Base-by-base conservation (phyloP, 2,329 filamentous ascomycete genomes). In the Diaporthe aspalathi region DNA sequence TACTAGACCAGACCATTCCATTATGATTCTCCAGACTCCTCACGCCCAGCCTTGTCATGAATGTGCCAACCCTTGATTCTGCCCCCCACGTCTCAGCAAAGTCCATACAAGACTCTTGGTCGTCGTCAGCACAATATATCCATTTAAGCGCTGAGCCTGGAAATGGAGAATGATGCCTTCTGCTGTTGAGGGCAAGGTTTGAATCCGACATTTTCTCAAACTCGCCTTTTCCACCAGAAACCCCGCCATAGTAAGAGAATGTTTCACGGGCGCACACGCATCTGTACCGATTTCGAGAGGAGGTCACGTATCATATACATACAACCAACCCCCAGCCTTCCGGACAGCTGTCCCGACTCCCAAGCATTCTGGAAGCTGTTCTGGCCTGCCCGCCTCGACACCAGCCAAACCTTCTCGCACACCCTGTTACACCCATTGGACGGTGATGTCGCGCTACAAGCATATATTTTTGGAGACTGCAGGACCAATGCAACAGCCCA, bases 401-500 rank as follows among this genome's bases (percentile, higher is more conserved):
- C 29, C n/a, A 2, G 20, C 60, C 60, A 50, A 65, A 65, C n/a
- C 45, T 65, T 65, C 29, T 38, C 45, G 45, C 45, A 50, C 60
- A 65, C 29, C 43, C 45, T 2, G n/a, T 22, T 32, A 12, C 29
- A 38, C n/a, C 45, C n/a, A 38, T 50, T 17, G 60, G 60, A 24
- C 29, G 45, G 60, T 29, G 4, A 38, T 5, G 20, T 50, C 29
- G 45, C 60, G 16, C 45, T 38, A 50, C 29, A 35, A 14, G n/a
- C 20, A 7, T 27, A 5, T 50, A 65, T 50, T 65, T 65, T 47
- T 65, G 29, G 60, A 27, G 45, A 24, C 12, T 24, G 60, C 43
- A 35, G 27, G 16, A 49, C 29, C 60, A 35, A 49, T 35, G 60
- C 45, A 38, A 65, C 45, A 65, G 60, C 29, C 60, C 29, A 65